These are phyloP conservation scores for Leishmania braziliensis DNA, from an alignment of 208 protist genomes.

Conservation along the genomic window DNA sequence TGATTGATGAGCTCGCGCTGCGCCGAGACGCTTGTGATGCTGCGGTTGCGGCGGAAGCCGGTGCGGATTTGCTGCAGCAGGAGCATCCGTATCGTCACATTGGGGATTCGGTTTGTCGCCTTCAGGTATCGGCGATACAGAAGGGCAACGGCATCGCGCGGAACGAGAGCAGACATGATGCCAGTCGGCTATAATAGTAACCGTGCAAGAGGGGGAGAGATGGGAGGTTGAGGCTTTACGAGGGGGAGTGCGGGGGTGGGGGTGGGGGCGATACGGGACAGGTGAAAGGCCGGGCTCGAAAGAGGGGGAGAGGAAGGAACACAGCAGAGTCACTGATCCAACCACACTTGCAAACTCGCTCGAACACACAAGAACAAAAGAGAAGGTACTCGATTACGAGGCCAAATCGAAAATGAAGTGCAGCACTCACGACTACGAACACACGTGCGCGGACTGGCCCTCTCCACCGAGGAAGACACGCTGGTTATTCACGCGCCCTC, in stretches of 20 bases:
- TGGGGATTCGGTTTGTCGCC: conserved; percentile 78
- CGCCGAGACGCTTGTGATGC: conserved; percentile 67
- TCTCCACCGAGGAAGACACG: neutral
- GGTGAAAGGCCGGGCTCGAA: neutral
- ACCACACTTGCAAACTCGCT: neutral
- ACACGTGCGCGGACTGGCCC: neutral
- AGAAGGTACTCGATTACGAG: neutral
- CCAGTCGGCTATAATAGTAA: neutral
- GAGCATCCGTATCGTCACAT: conserved; percentile 89
- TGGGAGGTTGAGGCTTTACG: neutral
- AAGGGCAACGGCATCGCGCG: conserved; percentile 78
- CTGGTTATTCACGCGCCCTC: neutral
- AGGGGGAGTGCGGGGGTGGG: neutral
- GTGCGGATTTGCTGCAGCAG: conserved; percentile 81
- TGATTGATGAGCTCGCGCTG: conserved; percentile 87
- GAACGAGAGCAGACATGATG: conserved; percentile 78
- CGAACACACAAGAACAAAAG: neutral
- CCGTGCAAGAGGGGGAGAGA: neutral
- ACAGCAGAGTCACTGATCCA: neutral
- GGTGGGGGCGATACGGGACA: neutral
- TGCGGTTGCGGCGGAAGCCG: conserved; percentile 74
- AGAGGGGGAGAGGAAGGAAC: neutral
- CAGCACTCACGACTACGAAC: neutral
- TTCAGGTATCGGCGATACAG: conserved; percentile 91
- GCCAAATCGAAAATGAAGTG: neutral